Evolutionary conservation across 148 eudicot species (phyloP).

Genomic region (Beta vulgaris): DNA sequence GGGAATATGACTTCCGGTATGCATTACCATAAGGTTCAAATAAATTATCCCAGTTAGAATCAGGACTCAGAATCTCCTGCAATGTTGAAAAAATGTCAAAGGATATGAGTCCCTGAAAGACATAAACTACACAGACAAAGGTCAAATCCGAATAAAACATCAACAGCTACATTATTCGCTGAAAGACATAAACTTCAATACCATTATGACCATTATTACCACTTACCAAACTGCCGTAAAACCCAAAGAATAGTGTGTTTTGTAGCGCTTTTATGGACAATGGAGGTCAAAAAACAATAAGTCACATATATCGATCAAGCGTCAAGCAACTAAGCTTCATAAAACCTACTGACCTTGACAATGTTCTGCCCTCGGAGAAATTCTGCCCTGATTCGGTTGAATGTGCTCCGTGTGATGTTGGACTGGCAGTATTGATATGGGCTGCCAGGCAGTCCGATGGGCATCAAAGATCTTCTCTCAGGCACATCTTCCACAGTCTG

Average conservation of each 20-base stretch:
- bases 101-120: background rate
- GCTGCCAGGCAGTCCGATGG: constrained; percentile 49
- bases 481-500: constrained; percentile 7
- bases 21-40: constrained; percentile 41
- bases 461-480: constrained; percentile 36
- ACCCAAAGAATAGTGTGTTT: background rate
- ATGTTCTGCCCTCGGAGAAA: constrained; percentile 38
- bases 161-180: too few species aligned
- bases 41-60: constrained; percentile 41
- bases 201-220: too few species aligned
- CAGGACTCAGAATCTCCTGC: constrained; percentile 40
- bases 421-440: constrained; percentile 49
- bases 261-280: background rate
- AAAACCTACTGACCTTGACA: constrained; percentile 31
- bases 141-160: background rate
- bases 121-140: background rate
- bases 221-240: too few species aligned
- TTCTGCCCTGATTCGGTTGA: constrained; percentile 43
- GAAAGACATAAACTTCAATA: too few species aligned
- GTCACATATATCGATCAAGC: background rate
- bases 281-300: background rate
- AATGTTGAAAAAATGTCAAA: background rate
- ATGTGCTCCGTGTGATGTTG: constrained; percentile 50
- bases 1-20: constrained; percentile 36
- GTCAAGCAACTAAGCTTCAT: background rate